These are phyloP conservation scores for Bassia scoparia DNA, from an alignment of 148 eudicot genomes.

Conservation along the genomic window DNA sequence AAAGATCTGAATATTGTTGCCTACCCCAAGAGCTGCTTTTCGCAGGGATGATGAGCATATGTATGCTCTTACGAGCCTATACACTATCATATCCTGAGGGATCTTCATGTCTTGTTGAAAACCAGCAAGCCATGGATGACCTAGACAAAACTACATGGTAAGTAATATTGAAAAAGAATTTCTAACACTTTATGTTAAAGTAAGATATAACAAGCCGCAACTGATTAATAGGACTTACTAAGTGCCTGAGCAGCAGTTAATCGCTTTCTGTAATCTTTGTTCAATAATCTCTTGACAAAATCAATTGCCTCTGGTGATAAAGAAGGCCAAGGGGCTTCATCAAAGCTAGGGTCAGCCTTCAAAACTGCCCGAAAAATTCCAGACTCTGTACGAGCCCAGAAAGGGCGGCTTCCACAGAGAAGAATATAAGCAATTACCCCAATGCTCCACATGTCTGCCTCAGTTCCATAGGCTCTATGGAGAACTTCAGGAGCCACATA, in stretches of 20 bases:
- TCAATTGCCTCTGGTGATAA: slow-evolving; percentile 81
- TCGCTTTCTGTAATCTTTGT: slow-evolving; percentile 89
- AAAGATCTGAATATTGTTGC: slow-evolving; percentile 11
- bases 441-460: slow-evolving; percentile 99
- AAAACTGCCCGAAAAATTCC: slow-evolving; percentile 89
- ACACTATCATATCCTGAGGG: slow-evolving; percentile 85
- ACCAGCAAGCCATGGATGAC: slow-evolving; percentile 91
- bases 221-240: slow-evolving; percentile 43
- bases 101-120: slow-evolving; percentile 57
- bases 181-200: background rate
- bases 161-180: background rate
- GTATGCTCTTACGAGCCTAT: slow-evolving; percentile 78
- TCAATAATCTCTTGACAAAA: slow-evolving; percentile 81
- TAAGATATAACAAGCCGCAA: background rate
- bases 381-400: slow-evolving; percentile 93
- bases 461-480: slow-evolving; percentile 93
- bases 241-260: slow-evolving; percentile 94
- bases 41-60: slow-evolving; percentile 77
- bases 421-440: slow-evolving; percentile 98
- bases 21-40: slow-evolving; percentile 89
- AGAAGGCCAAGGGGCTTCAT: slow-evolving; percentile 93
- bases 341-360: slow-evolving; percentile 86
- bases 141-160: slow-evolving; percentile 31
- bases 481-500: slow-evolving; percentile 97
- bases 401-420: slow-evolving; percentile 93